Conservation (phyloP, 2,329 filamentous ascomycete species). For the Colletotrichum tamarilloi region DNA sequence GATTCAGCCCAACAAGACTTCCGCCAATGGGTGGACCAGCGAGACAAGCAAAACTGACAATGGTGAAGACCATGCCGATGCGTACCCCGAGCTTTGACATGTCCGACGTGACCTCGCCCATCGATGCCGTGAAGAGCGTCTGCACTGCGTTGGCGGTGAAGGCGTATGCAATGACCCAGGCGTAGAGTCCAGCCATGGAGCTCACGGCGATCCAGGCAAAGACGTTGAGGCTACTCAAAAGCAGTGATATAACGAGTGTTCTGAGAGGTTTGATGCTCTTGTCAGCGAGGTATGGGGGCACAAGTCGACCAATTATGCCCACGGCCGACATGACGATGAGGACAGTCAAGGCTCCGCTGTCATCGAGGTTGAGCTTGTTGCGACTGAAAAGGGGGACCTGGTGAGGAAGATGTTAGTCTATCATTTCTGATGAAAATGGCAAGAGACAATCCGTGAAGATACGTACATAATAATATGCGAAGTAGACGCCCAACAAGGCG, state of each 20-base stretch:
- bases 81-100: conserved; percentile 52
- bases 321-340: conserved; percentile 36
- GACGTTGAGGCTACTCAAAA: conserved; percentile 27
- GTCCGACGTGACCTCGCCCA: conserved; percentile 51
- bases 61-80: conserved; percentile 54
- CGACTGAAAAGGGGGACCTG: conserved; percentile 27
- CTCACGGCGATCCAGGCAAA: conserved; percentile 49
- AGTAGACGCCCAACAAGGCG: conserved; percentile 27
- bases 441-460: not conserved
- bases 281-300: conserved; percentile 37
- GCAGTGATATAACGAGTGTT: conserved; percentile 29
- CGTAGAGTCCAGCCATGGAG: conserved; percentile 46
- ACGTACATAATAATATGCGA: conserved; percentile 31
- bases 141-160: conserved; percentile 53
- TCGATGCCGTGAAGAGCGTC: conserved; percentile 51
- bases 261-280: conserved; percentile 36
- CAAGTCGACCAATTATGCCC: conserved; percentile 34
- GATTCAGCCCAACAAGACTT: conserved; percentile 50
- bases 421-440: not conserved
- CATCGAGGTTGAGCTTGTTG: not conserved
- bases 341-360: conserved; percentile 29
- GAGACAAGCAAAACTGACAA: conserved; percentile 50
- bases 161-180: conserved; percentile 38
- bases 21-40: conserved; percentile 54
- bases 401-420: not conserved